Base-by-base conservation (phyloP, 129 eudicot species). In the Scalesia atractyloides region DNA sequence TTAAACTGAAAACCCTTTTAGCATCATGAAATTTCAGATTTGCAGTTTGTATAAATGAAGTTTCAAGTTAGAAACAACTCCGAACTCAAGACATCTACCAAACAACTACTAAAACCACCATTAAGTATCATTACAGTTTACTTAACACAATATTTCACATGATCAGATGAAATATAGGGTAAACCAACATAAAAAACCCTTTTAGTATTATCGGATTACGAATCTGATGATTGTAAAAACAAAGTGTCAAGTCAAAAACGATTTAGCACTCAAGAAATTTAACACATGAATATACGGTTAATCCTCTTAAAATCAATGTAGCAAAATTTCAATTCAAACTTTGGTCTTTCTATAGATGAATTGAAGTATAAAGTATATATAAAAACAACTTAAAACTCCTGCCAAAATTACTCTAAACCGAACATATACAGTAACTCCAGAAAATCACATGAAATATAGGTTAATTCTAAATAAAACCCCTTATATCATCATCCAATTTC, bases 351-450 rank as follows among this genome's bases (percentile, higher is more conserved):
- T 15, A 14, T 50, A 14, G 9, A 49, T 15, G 18, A 50, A 24
- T 24, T 24, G 9, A n/a, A 50, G 18, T 50, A 16, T n/a, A 1
- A 50, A 4, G 26, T 24, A 24, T 24, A 2, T 24, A 24, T 24
- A 24, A 24, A 24, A 50, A 54, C 61, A 54, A 59, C 41, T 59
- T 59, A 59, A 7, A 26, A 59, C 64, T 24, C 7, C 26, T 34
- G 30, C 50, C 30, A 34, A 11, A 19, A 53, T 70, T 70, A 70
- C 65, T 70, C 20, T 11, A 54, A 54, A 53, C 54, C 19, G 3
- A 17, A 51, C 65, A 70, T 54, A 6, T 26, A 60, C 11, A 22
- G 37, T 26, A 10, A 13, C 41, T 59, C 41, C 33, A 33, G 10
- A 11, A n/a, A 37, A 26, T 46, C 20, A 47, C 37, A 48, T 47